Evolutionary conservation across 78 protist species (phyloP).

Genomic region (Dictyostelium firmibasis): DNA sequence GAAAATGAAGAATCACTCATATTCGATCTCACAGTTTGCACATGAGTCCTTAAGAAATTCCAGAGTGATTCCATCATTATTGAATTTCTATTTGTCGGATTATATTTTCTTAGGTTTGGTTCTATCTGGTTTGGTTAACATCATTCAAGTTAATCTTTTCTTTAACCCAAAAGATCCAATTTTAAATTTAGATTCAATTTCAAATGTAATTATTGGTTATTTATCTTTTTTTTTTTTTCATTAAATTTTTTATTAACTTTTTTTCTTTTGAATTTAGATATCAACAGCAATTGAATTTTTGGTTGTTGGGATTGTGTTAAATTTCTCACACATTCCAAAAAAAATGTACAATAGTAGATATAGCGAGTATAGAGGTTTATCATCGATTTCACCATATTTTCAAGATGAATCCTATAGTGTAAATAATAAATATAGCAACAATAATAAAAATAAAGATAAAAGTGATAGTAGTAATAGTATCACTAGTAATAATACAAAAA

Average conservation of each 20-base stretch:
- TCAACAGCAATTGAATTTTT: conserved; percentile 45
- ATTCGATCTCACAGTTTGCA: neutral
- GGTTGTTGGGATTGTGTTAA: conserved; percentile 4
- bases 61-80: neutral
- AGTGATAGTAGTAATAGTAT: neutral
- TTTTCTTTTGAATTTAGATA: neutral
- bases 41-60: neutral
- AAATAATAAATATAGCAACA: neutral
- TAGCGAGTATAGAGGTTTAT: neutral
- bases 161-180: conserved; percentile 46
- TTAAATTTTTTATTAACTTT: neutral
- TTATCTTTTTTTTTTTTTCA: neutral
- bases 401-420: neutral
- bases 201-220: conserved; percentile 21
- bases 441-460: neutral
- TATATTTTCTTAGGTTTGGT: conserved; percentile 13
- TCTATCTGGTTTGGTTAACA: conserved; percentile 26
- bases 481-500: neutral
- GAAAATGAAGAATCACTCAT: neutral
- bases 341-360: neutral
- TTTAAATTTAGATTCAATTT: conserved; percentile 34
- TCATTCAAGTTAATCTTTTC: neutral
- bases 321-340: neutral
- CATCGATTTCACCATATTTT: conserved; percentile 6
- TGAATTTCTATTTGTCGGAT: neutral